Conservation (phyloP, 2,329 filamentous ascomycete genomes). For the Penicillium concentricum region DNA sequence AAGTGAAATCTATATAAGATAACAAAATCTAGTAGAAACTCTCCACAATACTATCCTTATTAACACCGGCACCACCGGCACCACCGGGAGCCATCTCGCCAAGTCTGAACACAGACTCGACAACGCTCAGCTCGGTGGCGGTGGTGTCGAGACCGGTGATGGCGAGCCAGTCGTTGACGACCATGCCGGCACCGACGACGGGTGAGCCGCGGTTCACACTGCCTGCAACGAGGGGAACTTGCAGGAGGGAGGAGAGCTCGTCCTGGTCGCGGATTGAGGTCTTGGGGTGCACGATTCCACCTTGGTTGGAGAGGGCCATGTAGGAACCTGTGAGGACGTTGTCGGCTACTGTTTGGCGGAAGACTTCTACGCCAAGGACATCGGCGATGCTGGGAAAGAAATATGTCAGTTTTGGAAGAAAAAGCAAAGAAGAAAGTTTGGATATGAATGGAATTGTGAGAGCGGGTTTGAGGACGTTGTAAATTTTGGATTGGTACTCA, state of each 20-base stretch:
- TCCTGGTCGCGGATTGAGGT: conserved; percentile 97
- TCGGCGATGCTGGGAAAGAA: conserved; percentile 66
- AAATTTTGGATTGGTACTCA: conserved; percentile 18
- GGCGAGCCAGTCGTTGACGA: conserved; percentile 96
- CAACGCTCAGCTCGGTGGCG: conserved; percentile 93
- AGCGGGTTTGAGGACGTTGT: not conserved
- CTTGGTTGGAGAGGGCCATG: conserved; percentile 94
- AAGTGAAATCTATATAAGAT: not conserved
- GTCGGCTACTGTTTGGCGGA: conserved; percentile 86
- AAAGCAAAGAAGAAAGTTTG: not conserved
- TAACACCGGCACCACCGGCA: conserved; percentile 52
- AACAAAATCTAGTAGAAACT: conserved; percentile 76
- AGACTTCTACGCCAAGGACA: conserved; percentile 65
- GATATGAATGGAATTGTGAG: not conserved
- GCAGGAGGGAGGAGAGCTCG: conserved; percentile 86
- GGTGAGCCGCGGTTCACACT: conserved; percentile 89
- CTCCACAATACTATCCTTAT: conserved; percentile 99
- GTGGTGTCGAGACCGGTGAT: conserved; percentile 92
- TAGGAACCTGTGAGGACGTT: conserved; percentile 96
- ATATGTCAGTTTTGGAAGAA: not conserved
- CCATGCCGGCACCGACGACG: conserved; percentile 95
- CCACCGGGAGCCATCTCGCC: conserved; percentile 73
- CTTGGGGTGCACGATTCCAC: conserved; percentile 95
- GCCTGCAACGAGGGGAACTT: conserved; percentile 93
- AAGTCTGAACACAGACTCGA: conserved; percentile 93